Conservation (phyloP, 176 grass and related monocot genomes). For the Puccinellia tenuiflora region DNA sequence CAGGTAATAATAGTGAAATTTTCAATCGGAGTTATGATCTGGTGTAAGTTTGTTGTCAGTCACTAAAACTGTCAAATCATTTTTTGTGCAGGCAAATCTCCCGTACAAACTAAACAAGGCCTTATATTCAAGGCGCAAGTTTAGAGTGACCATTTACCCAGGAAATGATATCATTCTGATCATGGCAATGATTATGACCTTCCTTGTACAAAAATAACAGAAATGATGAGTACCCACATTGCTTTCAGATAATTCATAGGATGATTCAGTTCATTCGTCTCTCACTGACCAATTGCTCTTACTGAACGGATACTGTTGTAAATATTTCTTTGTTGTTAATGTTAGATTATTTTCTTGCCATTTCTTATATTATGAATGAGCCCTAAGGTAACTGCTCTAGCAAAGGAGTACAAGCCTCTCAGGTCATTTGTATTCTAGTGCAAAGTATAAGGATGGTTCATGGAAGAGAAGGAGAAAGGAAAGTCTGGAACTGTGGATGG, state of each 20-base stretch:
- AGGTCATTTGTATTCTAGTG: background rate
- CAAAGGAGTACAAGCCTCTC: background rate
- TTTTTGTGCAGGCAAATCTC: slow-evolving; percentile 70
- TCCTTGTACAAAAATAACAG: slow-evolving; percentile 48
- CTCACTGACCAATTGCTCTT: slow-evolving; percentile 1
- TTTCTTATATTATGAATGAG: background rate
- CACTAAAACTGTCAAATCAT: background rate
- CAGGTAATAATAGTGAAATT: slow-evolving; percentile 53
- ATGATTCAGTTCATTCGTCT: slow-evolving; percentile 4
- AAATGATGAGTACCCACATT: background rate
- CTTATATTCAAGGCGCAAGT: slow-evolving; percentile 74
- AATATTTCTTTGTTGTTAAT: background rate
- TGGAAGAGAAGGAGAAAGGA: background rate
- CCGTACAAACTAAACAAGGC: slow-evolving; percentile 79
- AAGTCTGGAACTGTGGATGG: too few relatives aligned
- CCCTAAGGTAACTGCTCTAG: background rate
- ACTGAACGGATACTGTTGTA: background rate
- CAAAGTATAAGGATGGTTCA: background rate
- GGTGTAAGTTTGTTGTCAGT: background rate
- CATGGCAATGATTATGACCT: slow-evolving; percentile 67
- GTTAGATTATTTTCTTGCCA: background rate
- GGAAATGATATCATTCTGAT: slow-evolving; percentile 73
- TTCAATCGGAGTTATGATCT: background rate
- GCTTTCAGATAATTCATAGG: slow-evolving; percentile 3
- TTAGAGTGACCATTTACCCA: slow-evolving; percentile 81